Evolutionary conservation across 495 filamentous ascomycete species (phyloP).

Genomic region (Aspergillus bertholletiae): DNA sequence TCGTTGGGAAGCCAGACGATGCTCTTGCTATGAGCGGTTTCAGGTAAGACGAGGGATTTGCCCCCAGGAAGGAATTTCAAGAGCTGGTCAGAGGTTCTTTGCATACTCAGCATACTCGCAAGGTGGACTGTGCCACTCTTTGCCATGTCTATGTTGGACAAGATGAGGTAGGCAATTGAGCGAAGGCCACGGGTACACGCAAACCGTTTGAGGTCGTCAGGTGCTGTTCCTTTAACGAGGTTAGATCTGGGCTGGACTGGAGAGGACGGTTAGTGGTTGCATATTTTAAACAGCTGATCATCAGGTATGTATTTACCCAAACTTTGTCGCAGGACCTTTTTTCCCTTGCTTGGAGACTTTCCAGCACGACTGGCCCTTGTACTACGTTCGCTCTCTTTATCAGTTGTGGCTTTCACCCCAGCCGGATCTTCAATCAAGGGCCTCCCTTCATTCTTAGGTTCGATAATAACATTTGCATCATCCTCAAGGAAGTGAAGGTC

Average conservation of each 20-base stretch:
- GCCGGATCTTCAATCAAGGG: neutral
- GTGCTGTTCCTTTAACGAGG: slow-evolving; percentile 13
- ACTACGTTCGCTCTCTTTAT: slow-evolving; percentile 8
- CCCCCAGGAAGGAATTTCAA: slow-evolving; percentile 31
- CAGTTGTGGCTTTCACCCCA: neutral
- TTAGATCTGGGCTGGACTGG: neutral
- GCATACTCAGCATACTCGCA: slow-evolving; percentile 38
- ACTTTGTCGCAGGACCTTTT: slow-evolving; percentile 14
- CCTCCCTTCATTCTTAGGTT: neutral
- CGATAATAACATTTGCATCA: slow-evolving; percentile 16
- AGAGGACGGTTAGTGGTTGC: neutral
- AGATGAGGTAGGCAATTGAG: slow-evolving; percentile 42
- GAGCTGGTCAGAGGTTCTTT: slow-evolving; percentile 40
- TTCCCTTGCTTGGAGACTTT: slow-evolving; percentile 21
- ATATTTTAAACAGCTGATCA: neutral
- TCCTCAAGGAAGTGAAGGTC: slow-evolving; percentile 26
- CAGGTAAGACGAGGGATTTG: slow-evolving; percentile 24
- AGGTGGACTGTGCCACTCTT: slow-evolving; percentile 40
- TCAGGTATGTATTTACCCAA: neutral
- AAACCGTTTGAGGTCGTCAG: slow-evolving; percentile 24
- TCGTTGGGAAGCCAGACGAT: slow-evolving; percentile 37
- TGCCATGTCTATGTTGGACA: slow-evolving; percentile 34
- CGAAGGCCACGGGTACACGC: slow-evolving; percentile 40
- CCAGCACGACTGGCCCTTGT: slow-evolving; percentile 2
- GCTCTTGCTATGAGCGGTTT: slow-evolving; percentile 25